Conservation (phyloP, 345 rosid species). For the Syzygium aromaticum region DNA sequence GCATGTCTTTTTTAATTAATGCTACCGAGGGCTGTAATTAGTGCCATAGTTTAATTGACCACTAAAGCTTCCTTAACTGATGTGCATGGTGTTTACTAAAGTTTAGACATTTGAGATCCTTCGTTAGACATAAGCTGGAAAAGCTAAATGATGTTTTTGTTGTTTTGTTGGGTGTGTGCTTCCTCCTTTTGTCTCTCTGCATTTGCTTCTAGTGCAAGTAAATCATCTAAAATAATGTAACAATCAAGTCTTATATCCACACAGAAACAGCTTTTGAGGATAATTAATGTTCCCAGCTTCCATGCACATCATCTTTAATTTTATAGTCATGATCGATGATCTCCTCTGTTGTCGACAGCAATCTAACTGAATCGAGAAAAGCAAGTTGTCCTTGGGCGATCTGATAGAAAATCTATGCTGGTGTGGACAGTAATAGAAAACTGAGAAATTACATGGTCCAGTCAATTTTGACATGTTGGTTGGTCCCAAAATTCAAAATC, state of each 20-base stretch:
- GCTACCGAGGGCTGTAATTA: background rate
- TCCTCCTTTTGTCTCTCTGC: background rate
- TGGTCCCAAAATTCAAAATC: background rate
- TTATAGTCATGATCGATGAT: background rate
- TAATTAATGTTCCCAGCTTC: background rate
- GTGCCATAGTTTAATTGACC: background rate
- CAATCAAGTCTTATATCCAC: background rate
- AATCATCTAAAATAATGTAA: background rate
- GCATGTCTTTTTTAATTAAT: background rate
- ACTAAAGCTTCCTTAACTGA: background rate
- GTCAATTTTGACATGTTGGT: background rate
- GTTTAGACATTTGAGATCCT: background rate
- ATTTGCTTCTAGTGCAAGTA: background rate
- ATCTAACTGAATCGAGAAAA: background rate
- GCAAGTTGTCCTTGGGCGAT: background rate
- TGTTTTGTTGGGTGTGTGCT: background rate
- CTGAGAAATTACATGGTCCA: background rate
- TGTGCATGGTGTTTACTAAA: background rate
- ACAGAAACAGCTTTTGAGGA: background rate
- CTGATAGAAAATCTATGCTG: background rate
- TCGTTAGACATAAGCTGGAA: background rate
- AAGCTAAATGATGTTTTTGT: conserved; percentile 1
- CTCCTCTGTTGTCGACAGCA: background rate
- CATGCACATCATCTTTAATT: background rate
- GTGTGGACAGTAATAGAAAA: background rate